Conservation (phyloP, 2,329 filamentous ascomycete genomes). For the Claviceps sp. region DNA sequence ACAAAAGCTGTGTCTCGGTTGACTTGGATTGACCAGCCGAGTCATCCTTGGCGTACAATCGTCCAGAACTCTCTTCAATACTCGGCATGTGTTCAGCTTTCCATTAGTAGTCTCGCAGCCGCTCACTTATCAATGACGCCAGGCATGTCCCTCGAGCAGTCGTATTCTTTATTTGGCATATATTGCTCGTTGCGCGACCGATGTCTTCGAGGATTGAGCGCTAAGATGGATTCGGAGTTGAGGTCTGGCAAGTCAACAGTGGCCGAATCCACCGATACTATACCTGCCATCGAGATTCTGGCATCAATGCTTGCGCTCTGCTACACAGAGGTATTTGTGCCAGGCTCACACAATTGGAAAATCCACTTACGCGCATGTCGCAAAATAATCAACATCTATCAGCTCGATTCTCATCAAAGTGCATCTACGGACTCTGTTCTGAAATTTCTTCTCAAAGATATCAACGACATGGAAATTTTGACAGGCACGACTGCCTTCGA, state of each 20-base stretch:
- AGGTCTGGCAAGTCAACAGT: background rate
- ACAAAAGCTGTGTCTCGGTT: slow-evolving; percentile 9
- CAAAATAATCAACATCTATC: slow-evolving; percentile 1
- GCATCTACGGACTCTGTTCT: slow-evolving; percentile 1
- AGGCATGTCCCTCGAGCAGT: background rate
- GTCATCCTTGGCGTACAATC: slow-evolving; percentile 9
- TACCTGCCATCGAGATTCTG: slow-evolving; percentile 1
- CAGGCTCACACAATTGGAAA: slow-evolving; percentile 5
- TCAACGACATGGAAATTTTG: slow-evolving; percentile 5
- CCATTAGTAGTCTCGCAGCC: slow-evolving; percentile 5
- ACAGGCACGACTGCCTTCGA: slow-evolving; percentile 4
- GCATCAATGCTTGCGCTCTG: slow-evolving; percentile 7
- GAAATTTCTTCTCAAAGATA: slow-evolving; percentile 5
- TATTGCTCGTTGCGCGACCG: slow-evolving; percentile 4
- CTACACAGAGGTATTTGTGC: slow-evolving; percentile 6
- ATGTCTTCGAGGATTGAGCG: slow-evolving; percentile 1
- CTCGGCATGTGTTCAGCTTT: slow-evolving; percentile 9
- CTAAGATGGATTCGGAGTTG: slow-evolving; percentile 2
- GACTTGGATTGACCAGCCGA: slow-evolving; percentile 11
- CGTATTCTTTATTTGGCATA: background rate
- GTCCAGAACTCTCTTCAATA: slow-evolving; percentile 6
- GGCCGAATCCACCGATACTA: background rate
- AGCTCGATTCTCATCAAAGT: background rate
- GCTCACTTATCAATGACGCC: slow-evolving; percentile 6
- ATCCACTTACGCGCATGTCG: slow-evolving; percentile 6